Percentiles rank a stretch among this genome's conserved stretches.
phyloP scores from a whole-genome alignment of 192 early-diverging fungal genomes.

The Podila clonocystis region DNA sequence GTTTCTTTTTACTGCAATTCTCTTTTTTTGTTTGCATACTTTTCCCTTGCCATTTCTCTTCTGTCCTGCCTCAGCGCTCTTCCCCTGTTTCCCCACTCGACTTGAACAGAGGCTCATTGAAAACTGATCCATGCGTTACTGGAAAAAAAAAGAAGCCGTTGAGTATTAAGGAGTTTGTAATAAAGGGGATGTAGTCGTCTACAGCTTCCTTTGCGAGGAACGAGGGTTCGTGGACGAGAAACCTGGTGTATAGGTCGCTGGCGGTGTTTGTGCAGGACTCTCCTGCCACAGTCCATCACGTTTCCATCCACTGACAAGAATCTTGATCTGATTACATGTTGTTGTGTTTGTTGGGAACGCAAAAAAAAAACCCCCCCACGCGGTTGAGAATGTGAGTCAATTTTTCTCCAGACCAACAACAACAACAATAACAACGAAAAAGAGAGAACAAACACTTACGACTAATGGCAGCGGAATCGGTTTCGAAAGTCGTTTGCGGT shows the following conservation, averaged over 20 bases:
- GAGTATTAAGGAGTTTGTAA: neutral
- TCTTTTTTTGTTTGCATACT: neutral
- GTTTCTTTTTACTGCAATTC: neutral
- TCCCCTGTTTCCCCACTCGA: no score
- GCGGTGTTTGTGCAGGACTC: conserved; percentile 44
- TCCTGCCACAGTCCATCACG: conserved; percentile 63
- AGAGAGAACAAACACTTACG: conserved; percentile 42
- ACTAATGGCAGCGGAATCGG: conserved; percentile 59
- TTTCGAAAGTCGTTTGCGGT: conserved; percentile 53
- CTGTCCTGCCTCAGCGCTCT: neutral
- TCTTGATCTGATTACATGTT: conserved; percentile 51
- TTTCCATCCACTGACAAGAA: conserved; percentile 65
- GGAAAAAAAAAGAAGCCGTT: no score
- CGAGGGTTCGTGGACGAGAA: conserved; percentile 42
- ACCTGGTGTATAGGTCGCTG: conserved; percentile 29
- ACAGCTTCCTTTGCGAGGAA: conserved; percentile 4
- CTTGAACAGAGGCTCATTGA: no score
- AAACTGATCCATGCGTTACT: no score
- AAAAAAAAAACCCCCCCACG: no score
- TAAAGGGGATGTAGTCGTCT: neutral
- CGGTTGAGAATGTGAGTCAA: no score
- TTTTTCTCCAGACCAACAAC: neutral
- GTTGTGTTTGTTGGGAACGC: neutral
- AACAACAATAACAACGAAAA: neutral
- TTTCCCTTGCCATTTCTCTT: neutral